A percentile compares a stretch with the other conserved stretches of the same genome.
Evolutionary conservation across 2,329 filamentous ascomycete species (phyloP).

Genomic region (Thielaviopsis punctulata): DNA sequence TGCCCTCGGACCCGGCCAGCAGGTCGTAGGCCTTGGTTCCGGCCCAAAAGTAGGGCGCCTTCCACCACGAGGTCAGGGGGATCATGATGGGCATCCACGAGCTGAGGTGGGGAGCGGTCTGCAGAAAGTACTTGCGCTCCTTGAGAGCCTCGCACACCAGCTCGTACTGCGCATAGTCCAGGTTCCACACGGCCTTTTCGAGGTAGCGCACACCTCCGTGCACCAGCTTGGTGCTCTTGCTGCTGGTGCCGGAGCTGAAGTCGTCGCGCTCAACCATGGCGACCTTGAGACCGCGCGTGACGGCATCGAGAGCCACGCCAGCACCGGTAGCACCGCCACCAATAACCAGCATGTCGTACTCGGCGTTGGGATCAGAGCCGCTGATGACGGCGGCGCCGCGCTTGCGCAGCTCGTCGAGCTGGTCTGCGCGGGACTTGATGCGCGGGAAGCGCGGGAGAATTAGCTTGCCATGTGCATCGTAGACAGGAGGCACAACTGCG

Average conservation of each 20-base stretch:
- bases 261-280: slow-evolving; percentile 57
- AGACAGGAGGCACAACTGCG: slow-evolving; percentile 52
- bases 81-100: slow-evolving; percentile 63
- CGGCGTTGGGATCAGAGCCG: slow-evolving; percentile 18
- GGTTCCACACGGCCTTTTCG: slow-evolving; percentile 59
- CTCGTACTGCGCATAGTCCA: slow-evolving; percentile 57
- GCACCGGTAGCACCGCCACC: slow-evolving; percentile 55
- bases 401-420: slow-evolving; percentile 42
- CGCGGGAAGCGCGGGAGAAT: slow-evolving; percentile 48
- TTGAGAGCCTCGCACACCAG: slow-evolving; percentile 56
- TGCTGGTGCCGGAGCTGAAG: slow-evolving; percentile 56
- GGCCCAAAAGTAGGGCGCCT: slow-evolving; percentile 60
- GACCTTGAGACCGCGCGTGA: slow-evolving; percentile 52
- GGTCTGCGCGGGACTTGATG: slow-evolving; percentile 43
- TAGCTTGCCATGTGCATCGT: slow-evolving; percentile 50
- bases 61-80: slow-evolving; percentile 59
- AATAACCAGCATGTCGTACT: slow-evolving; percentile 54
- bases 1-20: slow-evolving; percentile 69
- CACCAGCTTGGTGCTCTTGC: slow-evolving; percentile 63
- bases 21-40: slow-evolving; percentile 74
- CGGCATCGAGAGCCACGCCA: slow-evolving; percentile 56
- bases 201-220: slow-evolving; percentile 59
- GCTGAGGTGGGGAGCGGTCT: slow-evolving; percentile 57
- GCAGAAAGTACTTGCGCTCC: slow-evolving; percentile 58
- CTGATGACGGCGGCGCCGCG: slow-evolving; percentile 15